Base-by-base conservation (phyloP, 2,329 filamentous ascomycete species). In the Blumeriella jaapii region DNA sequence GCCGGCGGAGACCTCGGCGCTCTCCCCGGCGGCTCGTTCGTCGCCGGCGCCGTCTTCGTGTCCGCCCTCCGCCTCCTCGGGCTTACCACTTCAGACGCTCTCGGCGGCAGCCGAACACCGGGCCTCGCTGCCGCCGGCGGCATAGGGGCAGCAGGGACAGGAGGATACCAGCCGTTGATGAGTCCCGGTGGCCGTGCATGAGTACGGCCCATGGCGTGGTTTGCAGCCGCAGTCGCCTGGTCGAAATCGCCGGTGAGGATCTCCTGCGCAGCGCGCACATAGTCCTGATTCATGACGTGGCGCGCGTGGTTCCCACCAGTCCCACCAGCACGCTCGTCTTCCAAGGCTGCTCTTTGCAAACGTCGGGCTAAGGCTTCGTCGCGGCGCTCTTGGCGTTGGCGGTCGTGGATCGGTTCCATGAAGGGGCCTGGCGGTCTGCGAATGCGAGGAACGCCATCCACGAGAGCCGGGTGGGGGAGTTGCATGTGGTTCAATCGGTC, bases 221-320 rank as follows among this genome's bases (percentile, higher is more conserved):
- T 53, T 5, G 55, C 57, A 7, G 55, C 52, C 17, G 49, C 49
- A 9, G 47, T 49, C 8, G 55, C 57, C 26, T 55, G 49, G 12
- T 51, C 50, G 22, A 54, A 54, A 31, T 49, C 49, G 2, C 52
- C 54, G 10, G 52, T 52, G n/a, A 59, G 32, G 2, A 56, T 51
- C 31, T 57, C 54, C 3, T 53, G 47, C 5, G 55, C 56, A n/a
- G 51, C 51, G 19, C 57, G 52, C 11, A 64, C 51, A 40, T 73
- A 77, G 41, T 73, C 63, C 17, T 78, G 71, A 39, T 75, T 75
- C 64, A 75, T 67, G 48, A 74, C 71, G 47, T 78, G 71, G 10
- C 61, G 63, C 1, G 63, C 61, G 9, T 65, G 60, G 40, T 74
- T 74, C 14, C 66, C 66, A 14, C 68, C 68, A 11, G 68, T 55